These are phyloP conservation scores for Gastrolobium bilobum DNA, from an alignment of 306 rosid genomes.

Conservation along the genomic window DNA sequence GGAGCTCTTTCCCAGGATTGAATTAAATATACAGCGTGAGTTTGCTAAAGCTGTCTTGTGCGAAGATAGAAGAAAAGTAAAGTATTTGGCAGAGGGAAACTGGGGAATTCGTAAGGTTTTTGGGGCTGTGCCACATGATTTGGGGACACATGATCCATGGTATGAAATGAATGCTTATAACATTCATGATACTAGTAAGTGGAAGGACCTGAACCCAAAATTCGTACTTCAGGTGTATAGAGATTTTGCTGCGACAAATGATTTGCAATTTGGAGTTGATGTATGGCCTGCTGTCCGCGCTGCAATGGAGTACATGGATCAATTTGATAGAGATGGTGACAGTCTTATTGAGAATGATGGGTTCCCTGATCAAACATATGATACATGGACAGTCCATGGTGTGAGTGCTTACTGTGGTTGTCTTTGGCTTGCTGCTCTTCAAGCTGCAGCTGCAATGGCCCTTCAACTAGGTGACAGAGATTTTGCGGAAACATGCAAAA, in stretches of 20 bases:
- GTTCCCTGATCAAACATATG: constrained; percentile 98
- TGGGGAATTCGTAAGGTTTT: constrained; percentile 95
- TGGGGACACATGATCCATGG: constrained; percentile 99
- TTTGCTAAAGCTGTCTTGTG: constrained; percentile 95
- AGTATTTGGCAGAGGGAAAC: constrained; percentile 94
- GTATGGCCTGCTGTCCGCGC: constrained; percentile 99
- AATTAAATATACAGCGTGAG: constrained; percentile 92
- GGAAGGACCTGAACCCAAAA: constrained; percentile 98
- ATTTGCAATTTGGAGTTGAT: constrained; percentile 94
- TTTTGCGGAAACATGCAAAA: constrained; percentile 91
- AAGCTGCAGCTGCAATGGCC: constrained; percentile 99
- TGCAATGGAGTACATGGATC: constrained; percentile 96
- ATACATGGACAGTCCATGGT: constrained; percentile 99
- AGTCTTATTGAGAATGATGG: constrained; percentile 96
- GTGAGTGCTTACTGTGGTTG: constrained; percentile 96
- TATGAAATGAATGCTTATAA: constrained; percentile 95
- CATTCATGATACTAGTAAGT: constrained; percentile 93
- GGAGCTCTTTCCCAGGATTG: constrained; percentile 92
- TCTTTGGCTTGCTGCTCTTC: constrained; percentile 98
- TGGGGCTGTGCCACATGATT: constrained; percentile 97
- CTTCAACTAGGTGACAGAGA: constrained; percentile 74
- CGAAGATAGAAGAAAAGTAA: constrained; percentile 95
- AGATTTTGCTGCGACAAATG: constrained; percentile 92
- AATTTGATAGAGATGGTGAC: constrained; percentile 88
- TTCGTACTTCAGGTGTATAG: constrained; percentile 94